A percentile compares a stretch with the other conserved stretches of the same genome.
Evolutionary conservation across 805 yeast genomes (phyloP).

Genomic region (Yarrowia sp.): DNA sequence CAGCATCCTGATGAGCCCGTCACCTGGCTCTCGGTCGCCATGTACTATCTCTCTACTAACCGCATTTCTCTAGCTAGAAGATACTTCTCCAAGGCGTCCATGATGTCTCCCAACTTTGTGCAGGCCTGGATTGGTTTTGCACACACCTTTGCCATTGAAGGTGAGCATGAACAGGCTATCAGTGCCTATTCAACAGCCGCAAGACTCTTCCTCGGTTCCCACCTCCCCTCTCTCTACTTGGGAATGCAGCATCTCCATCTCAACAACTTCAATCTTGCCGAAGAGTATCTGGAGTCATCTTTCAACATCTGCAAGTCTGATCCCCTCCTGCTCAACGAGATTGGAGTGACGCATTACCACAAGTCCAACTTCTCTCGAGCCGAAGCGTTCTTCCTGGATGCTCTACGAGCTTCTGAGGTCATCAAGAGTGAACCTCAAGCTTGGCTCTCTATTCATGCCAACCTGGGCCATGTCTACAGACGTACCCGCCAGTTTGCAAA

Average conservation of each 20-base stretch:
- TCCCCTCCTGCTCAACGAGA: constrained; percentile 86
- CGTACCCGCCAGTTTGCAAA: constrained; percentile 65
- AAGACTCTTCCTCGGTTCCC: constrained; percentile 75
- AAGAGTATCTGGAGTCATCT: constrained; percentile 81
- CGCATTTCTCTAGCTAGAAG: constrained; percentile 83
- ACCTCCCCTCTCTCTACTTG: constrained; percentile 83
- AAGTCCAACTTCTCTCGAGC: constrained; percentile 71
- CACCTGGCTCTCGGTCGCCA: constrained; percentile 93
- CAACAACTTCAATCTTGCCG: constrained; percentile 81
- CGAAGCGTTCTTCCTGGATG: constrained; percentile 71
- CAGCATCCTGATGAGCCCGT: constrained; percentile 79
- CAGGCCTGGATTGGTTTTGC: constrained; percentile 99
- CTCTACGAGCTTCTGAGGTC: constrained; percentile 69
- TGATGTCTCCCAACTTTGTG: constrained; percentile 86
- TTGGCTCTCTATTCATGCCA: constrained; percentile 83
- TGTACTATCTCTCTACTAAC: constrained; percentile 78
- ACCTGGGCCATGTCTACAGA: constrained; percentile 88
- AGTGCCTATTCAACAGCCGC: constrained; percentile 97
- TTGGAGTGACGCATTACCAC: constrained; percentile 91
- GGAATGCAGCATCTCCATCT: constrained; percentile 97
- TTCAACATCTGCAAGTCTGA: constrained; percentile 81
- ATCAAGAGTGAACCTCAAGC: constrained; percentile 81
- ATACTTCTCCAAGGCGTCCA: constrained; percentile 86
- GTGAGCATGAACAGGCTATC: constrained; percentile 98
- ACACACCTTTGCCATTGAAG: constrained; percentile 95